A percentile compares a stretch with the other conserved stretches of the same genome.
Conservation (phyloP, 225 moss, liverwort and hornwort species). For the Physcomitrium patens region DNA sequence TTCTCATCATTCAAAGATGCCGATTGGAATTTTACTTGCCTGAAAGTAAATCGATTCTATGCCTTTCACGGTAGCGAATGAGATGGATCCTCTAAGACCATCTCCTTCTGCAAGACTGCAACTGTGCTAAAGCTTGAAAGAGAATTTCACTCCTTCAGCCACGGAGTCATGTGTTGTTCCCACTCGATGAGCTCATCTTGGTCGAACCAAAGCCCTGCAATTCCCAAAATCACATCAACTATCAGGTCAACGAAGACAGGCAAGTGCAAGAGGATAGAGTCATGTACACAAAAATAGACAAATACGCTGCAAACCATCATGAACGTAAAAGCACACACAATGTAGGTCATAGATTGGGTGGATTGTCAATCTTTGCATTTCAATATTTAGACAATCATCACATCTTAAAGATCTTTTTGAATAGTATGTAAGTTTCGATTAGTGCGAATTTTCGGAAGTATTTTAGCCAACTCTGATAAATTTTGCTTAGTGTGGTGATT, state of each 20-base stretch:
- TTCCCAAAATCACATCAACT: neutral
- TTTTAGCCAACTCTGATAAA: no score
- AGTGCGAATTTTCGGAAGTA: no score
- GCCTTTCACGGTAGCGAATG: conserved; percentile 11
- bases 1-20: no score
- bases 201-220: conserved; percentile 87
- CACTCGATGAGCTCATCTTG: conserved; percentile 81
- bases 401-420: no score
- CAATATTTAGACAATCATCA: no score
- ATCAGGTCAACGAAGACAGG: neutral
- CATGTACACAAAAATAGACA: neutral
- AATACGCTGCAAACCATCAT: neutral
- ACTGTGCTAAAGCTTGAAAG: neutral
- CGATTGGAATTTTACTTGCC: conserved; percentile 19
- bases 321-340: no score
- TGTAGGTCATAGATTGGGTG: no score
- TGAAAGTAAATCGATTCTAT: conserved; percentile 15
- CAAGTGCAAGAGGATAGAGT: no score
- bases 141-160: conserved; percentile 70
- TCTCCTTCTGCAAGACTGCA: conserved; percentile 16
- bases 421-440: no score
- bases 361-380: no score
- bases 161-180: conserved; percentile 76
- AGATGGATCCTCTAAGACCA: neutral
- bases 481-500: no score